Evolutionary conservation across 1,139 yeast genomes (phyloP).

Genomic region (Protomyces arabidopsidicola): DNA sequence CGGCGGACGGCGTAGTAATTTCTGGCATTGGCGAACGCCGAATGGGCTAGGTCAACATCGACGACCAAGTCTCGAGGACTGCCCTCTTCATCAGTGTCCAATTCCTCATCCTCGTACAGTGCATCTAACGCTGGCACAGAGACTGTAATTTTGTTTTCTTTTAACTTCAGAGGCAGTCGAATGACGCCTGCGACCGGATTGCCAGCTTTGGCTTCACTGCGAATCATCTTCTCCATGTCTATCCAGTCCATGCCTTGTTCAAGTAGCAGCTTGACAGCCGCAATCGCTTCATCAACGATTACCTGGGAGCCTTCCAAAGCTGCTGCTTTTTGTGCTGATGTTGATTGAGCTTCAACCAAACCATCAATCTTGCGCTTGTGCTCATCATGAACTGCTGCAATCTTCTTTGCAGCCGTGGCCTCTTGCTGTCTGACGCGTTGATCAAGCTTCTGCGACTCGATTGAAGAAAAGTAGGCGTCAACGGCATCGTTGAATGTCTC

Average conservation of each 20-base stretch:
- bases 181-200: slow-evolving; percentile 62
- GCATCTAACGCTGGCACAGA: slow-evolving; percentile 50
- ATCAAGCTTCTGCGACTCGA: slow-evolving; percentile 75
- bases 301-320: slow-evolving; percentile 66
- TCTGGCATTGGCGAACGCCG: slow-evolving; percentile 91
- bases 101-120: slow-evolving; percentile 39
- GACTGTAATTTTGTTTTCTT: slow-evolving; percentile 63
- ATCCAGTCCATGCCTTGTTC: slow-evolving; percentile 94
- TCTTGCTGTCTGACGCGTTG: slow-evolving; percentile 71
- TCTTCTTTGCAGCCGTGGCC: slow-evolving; percentile 63
- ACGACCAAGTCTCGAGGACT: slow-evolving; percentile 48
- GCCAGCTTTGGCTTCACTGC: slow-evolving; percentile 62
- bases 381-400: slow-evolving; percentile 70
- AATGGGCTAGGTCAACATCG: slow-evolving; percentile 60
- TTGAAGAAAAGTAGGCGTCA: slow-evolving; percentile 76
- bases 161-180: slow-evolving; percentile 63
- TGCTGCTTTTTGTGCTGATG: slow-evolving; percentile 66
- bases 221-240: slow-evolving; percentile 71
- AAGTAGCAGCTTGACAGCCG: slow-evolving; percentile 59
- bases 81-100: slow-evolving; percentile 39
- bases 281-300: slow-evolving; percentile 65
- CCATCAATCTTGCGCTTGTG: slow-evolving; percentile 67
- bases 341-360: slow-evolving; percentile 58
- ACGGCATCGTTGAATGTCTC: slow-evolving; percentile 73
- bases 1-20: slow-evolving; percentile 75